Conservation (phyloP, 148 eudicot genomes). For the Vaccinium vitisidaea region DNA sequence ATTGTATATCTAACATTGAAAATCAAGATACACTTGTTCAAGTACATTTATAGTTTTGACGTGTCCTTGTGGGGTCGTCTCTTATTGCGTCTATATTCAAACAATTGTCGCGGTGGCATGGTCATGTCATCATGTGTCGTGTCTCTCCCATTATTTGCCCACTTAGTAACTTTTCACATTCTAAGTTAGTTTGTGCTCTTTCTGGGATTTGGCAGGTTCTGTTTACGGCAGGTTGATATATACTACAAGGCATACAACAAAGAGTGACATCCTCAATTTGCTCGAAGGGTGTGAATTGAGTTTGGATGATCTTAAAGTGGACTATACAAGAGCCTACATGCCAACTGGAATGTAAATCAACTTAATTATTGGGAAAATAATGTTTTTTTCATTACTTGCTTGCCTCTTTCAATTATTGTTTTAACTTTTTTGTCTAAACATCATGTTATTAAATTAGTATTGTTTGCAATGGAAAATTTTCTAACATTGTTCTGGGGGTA, state of each 20-base stretch:
- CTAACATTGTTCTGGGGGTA: constrained; percentile 8
- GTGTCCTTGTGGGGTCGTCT: not conserved
- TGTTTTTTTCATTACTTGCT: not conserved
- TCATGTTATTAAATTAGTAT: not conserved
- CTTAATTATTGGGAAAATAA: not conserved
- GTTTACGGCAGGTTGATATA: constrained; percentile 50
- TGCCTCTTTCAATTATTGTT: not conserved
- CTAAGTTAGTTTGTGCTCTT: constrained; percentile 12
- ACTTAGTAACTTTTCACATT: not conserved
- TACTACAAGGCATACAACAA: constrained; percentile 42
- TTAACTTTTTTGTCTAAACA: not conserved
- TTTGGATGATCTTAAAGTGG: constrained; percentile 55
- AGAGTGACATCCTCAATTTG: constrained; percentile 50
- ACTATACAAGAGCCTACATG: constrained; percentile 33
- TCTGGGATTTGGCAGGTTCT: constrained; percentile 26
- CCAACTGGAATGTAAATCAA: constrained; percentile 44
- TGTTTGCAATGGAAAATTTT: not conserved
- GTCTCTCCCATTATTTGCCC: not conserved
- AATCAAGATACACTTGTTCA: not conserved
- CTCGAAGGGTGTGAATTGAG: constrained; percentile 55
- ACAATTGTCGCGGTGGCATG: not conserved
- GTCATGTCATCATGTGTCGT: not conserved
- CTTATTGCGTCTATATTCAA: not conserved
- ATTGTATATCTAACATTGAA: not conserved
- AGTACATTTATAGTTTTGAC: not conserved